These are phyloP conservation scores for Ceratonia siliqua DNA, from an alignment of 306 rosid species.

Conservation along the genomic window DNA sequence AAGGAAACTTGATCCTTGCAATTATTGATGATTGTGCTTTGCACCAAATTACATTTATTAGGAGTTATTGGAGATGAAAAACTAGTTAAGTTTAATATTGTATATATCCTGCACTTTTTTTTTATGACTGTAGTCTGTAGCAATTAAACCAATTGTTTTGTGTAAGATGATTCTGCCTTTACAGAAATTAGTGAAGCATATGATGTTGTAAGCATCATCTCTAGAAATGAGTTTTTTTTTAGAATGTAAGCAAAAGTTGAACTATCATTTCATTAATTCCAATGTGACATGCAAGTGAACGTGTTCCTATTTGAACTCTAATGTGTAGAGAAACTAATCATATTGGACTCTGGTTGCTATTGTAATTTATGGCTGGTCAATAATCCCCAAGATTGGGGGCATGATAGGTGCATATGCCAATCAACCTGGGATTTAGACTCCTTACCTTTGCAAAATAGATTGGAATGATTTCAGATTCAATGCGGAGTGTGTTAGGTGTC, in stretches of 20 bases:
- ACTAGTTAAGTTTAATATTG: no score
- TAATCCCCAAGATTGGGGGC: not conserved
- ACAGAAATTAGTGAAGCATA: not conserved
- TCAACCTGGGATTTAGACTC: no score
- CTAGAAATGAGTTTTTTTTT: not conserved
- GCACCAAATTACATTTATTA: no score
- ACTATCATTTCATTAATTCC: not conserved
- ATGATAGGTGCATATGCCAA: no score
- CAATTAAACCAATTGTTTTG: not conserved
- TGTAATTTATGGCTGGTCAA: not conserved
- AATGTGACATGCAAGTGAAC: not conserved
- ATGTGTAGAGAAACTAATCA: not conserved
- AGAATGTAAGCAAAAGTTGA: not conserved
- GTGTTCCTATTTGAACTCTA: not conserved
- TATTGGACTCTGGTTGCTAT: not conserved
- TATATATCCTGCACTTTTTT: no score
- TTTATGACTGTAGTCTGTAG: not conserved
- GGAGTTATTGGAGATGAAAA: no score
- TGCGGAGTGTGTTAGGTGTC: no score
- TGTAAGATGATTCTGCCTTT: not conserved
- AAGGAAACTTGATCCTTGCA: no score
- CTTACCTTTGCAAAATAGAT: no score
- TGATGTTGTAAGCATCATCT: conserved; percentile 13
- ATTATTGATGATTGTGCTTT: no score
- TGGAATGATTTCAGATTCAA: no score